Percentiles rank a stretch among this genome's conserved stretches.
Evolutionary conservation across 257 asterid genomes (phyloP).

Genomic region (Cruciata laevipes): DNA sequence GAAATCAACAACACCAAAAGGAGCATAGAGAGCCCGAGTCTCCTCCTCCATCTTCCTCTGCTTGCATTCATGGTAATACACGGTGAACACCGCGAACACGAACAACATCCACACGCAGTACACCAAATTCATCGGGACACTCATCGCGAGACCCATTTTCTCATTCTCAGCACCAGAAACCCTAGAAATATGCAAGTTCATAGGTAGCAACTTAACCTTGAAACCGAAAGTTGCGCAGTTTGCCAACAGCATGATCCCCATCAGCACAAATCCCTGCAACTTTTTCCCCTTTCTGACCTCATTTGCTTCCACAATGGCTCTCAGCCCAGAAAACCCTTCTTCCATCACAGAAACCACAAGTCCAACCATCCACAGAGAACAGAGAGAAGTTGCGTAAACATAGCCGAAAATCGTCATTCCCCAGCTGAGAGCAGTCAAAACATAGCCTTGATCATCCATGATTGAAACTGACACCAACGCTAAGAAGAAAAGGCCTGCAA

Average conservation of each 20-base stretch:
- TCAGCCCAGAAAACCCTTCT: constrained; percentile 7
- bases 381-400: neutral
- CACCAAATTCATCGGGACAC: neutral
- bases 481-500: neutral
- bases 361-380: constrained; percentile 4
- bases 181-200: too few species aligned
- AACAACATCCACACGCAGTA: constrained; percentile 11
- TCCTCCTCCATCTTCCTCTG: neutral
- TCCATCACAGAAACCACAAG: constrained; percentile 16
- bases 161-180: neutral
- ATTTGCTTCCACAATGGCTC: constrained; percentile 11
- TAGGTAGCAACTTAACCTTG: too few species aligned
- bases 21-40: neutral
- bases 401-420: neutral
- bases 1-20: neutral
- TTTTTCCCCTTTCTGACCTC: constrained; percentile 17
- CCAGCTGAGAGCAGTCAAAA: neutral
- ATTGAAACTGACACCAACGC: neutral
- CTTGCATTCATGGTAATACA: neutral
- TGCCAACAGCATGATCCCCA: neutral
- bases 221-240: neutral
- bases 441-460: neutral
- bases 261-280: neutral
- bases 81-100: neutral
- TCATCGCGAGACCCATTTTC: neutral